phyloP scores from a whole-genome alignment of 2,329 filamentous ascomycete species.

The Aspergillus vadensis region DNA sequence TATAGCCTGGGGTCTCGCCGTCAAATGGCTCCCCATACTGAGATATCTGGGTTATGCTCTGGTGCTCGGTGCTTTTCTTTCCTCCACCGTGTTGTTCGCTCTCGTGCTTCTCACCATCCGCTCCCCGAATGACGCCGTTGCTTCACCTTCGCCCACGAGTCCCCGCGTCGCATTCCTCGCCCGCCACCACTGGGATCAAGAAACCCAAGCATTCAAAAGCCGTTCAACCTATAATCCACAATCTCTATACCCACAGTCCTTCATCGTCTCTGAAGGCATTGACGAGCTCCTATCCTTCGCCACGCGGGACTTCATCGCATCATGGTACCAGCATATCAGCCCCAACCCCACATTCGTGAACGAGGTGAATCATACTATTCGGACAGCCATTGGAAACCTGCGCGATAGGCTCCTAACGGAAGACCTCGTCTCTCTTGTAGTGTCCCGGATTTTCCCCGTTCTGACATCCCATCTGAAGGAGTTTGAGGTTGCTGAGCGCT shows the following conservation, averaged over 20 bases:
- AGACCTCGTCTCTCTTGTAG: conserved; percentile 81
- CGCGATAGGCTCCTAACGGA: conserved; percentile 71
- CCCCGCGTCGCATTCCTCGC: conserved; percentile 60
- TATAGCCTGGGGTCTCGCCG: conserved; percentile 83
- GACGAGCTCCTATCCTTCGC: conserved; percentile 77
- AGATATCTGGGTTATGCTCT: conserved; percentile 88
- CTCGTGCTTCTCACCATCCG: conserved; percentile 61
- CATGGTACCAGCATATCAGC: conserved; percentile 89
- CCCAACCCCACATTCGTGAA: conserved; percentile 76
- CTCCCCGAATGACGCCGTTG: conserved; percentile 35
- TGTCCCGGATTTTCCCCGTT: conserved; percentile 81
- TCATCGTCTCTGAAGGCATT: conserved; percentile 75
- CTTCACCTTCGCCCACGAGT: conserved; percentile 47
- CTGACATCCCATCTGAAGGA: conserved; percentile 86
- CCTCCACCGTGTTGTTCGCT: conserved; percentile 58
- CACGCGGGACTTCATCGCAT: conserved; percentile 78
- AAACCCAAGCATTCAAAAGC: conserved; percentile 66
- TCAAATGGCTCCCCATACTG: conserved; percentile 78
- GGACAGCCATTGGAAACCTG: conserved; percentile 70
- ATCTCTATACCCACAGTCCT: conserved; percentile 74
- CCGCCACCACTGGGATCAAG: conserved; percentile 66
- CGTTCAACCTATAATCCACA: conserved; percentile 67
- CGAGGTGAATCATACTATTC: conserved; percentile 79
- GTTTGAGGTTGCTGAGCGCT: conserved; percentile 85
- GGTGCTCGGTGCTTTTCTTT: conserved; percentile 63